A percentile compares a stretch with the other conserved stretches of the same genome.
Conservation (phyloP, 176 grass and related monocot species). For the Areca catechu region DNA sequence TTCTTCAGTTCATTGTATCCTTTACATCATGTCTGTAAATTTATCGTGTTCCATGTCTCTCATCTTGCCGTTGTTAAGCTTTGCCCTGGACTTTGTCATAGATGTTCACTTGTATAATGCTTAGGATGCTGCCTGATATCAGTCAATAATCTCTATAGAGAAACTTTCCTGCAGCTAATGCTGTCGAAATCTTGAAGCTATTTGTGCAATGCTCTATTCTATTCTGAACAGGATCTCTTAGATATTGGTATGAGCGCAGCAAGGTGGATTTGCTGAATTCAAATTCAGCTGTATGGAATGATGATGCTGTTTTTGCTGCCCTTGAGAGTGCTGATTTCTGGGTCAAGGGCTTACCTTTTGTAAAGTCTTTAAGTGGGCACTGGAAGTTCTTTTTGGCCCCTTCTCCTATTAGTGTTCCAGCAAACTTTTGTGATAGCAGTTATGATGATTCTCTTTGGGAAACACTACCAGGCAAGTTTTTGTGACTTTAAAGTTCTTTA, state of each 20-base stretch:
- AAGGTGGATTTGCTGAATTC: conserved; percentile 52
- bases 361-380: conserved; percentile 61
- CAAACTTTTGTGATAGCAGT: conserved; percentile 43
- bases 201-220: neutral
- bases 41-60: too few species aligned
- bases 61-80: too few species aligned
- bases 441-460: conserved; percentile 79
- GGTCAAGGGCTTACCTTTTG: conserved; percentile 67
- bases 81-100: too few species aligned
- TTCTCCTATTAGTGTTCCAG: conserved; percentile 59
- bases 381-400: conserved; percentile 71
- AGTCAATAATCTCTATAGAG: too few species aligned
- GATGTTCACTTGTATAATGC: too few species aligned
- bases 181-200: too few species aligned
- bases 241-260: conserved; percentile 80
- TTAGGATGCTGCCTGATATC: too few species aligned
- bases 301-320: conserved; percentile 43
- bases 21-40: too few species aligned
- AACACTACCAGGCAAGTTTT: conserved; percentile 57
- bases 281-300: conserved; percentile 61
- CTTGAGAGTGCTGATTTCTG: conserved; percentile 60
- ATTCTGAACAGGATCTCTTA: conserved; percentile 47
- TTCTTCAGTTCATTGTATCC: too few species aligned
- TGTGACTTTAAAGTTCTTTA: conserved; percentile 7
- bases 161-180: too few species aligned